Evolutionary conservation across 2,329 filamentous ascomycete species (phyloP).

Genomic region (Diaporthe helianthi): DNA sequence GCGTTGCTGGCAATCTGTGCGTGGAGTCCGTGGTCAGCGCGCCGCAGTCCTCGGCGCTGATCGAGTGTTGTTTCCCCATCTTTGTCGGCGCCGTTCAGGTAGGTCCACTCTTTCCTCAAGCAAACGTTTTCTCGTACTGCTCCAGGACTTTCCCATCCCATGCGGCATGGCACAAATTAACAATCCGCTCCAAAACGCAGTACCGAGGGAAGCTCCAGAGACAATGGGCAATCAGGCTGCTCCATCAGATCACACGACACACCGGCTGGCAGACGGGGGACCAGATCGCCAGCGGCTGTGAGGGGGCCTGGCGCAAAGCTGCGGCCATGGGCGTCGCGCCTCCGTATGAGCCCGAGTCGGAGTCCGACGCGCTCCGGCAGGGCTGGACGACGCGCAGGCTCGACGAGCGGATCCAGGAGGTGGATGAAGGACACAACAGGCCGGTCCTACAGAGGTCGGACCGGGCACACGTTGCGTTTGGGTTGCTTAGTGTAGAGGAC

Average conservation of each 20-base stretch:
- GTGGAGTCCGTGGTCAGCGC: conserved; percentile 71
- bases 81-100: conserved; percentile 87
- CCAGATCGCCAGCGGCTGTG: conserved; percentile 83
- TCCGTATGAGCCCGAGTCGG: conserved; percentile 63
- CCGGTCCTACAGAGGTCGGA: conserved; percentile 69
- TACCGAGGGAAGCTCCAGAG: conserved; percentile 76
- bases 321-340: conserved; percentile 78
- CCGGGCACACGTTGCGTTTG: conserved; percentile 77
- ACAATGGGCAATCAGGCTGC: conserved; percentile 75
- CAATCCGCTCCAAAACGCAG: conserved; percentile 49
- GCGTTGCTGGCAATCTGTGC: conserved; percentile 65
- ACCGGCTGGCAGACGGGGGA: conserved; percentile 88
- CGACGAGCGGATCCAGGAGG: conserved; percentile 58
- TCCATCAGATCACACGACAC: conserved; percentile 77
- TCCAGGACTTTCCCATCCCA: neutral
- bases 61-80: conserved; percentile 80
- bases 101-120: conserved; percentile 35
- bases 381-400: conserved; percentile 58
- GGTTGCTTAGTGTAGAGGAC: conserved; percentile 78
- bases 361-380: conserved; percentile 38
- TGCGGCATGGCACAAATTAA: neutral
- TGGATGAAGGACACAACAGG: conserved; percentile 48
- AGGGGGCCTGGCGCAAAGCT: conserved; percentile 81
- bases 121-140: neutral
- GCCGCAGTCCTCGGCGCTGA: conserved; percentile 78